These are phyloP conservation scores for Saccharomycopsis sp. DNA, from an alignment of 805 yeast genomes.

Conservation along the genomic window DNA sequence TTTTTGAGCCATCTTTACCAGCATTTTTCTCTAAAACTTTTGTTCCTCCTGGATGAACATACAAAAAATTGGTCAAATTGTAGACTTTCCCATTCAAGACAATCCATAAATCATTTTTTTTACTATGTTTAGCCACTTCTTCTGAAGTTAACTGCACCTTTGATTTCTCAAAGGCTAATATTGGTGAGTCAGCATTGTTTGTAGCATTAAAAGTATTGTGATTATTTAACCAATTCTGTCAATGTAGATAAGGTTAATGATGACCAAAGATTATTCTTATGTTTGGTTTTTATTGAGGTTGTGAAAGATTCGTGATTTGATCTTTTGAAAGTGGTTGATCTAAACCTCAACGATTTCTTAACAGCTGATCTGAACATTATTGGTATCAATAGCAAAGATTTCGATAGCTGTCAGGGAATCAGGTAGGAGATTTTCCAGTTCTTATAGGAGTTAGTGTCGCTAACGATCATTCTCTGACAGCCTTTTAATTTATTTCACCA, in stretches of 20 bases:
- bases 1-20: slow-evolving; percentile 39
- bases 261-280: background rate
- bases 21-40: slow-evolving; percentile 35
- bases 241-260: too few relatives aligned
- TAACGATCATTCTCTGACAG: too few relatives aligned
- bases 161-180: too few relatives aligned
- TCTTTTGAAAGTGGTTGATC: background rate
- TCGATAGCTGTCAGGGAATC: too few relatives aligned
- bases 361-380: too few relatives aligned
- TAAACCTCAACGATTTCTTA: too few relatives aligned
- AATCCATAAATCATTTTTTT: slow-evolving; percentile 39
- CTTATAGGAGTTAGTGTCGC: too few relatives aligned
- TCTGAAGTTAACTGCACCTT: background rate
- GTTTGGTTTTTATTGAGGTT: background rate
- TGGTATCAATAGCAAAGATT: too few relatives aligned
- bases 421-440: too few relatives aligned
- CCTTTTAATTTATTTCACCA: too few relatives aligned
- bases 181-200: background rate
- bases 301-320: background rate
- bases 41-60: slow-evolving; percentile 44
- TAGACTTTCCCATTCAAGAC: slow-evolving; percentile 27
- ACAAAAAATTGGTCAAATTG: slow-evolving; percentile 29
- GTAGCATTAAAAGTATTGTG: too few relatives aligned
- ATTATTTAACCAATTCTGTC: background rate
- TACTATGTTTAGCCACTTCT: slow-evolving; percentile 42